These are phyloP conservation scores for Gossypium turneri DNA, from an alignment of 345 rosid species.

Conservation along the genomic window DNA sequence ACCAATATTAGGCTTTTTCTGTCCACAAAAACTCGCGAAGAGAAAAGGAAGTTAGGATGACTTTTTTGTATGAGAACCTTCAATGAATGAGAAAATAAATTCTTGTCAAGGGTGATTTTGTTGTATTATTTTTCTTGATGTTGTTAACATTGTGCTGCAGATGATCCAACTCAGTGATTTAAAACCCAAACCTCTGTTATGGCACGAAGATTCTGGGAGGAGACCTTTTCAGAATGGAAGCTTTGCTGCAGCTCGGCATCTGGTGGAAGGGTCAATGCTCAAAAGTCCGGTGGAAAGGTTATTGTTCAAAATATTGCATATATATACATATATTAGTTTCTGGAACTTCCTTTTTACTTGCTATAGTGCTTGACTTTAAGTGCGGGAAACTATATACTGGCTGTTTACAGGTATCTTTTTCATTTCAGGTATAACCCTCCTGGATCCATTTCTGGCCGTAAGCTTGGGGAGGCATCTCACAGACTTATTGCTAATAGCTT, in stretches of 20 bases:
- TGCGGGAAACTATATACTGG: background rate
- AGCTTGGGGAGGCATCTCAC: slow-evolving; percentile 73
- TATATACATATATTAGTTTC: background rate
- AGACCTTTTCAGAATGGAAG: slow-evolving; percentile 49
- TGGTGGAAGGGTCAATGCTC: background rate
- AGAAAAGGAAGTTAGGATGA: background rate
- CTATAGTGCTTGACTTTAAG: background rate
- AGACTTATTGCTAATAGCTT: slow-evolving; percentile 63
- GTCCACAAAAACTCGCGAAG: background rate
- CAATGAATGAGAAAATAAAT: background rate
- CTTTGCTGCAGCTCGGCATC: background rate
- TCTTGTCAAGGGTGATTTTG: background rate
- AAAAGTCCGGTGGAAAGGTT: background rate
- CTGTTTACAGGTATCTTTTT: slow-evolving; percentile 4
- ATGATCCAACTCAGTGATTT: slow-evolving; percentile 50
- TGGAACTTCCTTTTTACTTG: background rate
- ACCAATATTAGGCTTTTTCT: background rate
- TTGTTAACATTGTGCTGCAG: slow-evolving; percentile 27
- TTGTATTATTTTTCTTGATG: slow-evolving; percentile 3
- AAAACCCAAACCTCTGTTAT: slow-evolving; percentile 52
- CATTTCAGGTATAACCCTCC: slow-evolving; percentile 61
- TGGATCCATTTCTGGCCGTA: slow-evolving; percentile 49
- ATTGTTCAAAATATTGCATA: background rate
- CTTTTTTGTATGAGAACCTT: background rate
- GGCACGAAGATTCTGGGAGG: slow-evolving; percentile 80